Base-by-base conservation (phyloP, 2,329 filamentous ascomycete species). In the Cladophialophora yegresii region DNA sequence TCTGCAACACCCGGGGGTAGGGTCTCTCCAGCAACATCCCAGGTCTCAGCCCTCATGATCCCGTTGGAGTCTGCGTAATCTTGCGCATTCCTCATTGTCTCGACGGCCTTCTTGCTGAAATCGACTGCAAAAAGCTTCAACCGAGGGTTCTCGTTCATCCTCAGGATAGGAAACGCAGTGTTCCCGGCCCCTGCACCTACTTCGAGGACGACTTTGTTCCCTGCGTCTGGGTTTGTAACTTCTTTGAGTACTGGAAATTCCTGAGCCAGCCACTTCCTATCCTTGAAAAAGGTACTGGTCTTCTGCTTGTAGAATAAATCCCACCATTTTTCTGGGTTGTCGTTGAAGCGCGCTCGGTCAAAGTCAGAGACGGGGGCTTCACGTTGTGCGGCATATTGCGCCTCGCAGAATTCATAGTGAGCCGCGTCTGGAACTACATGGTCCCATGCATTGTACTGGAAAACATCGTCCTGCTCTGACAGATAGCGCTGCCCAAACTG, bases 301-400 rank as follows among this genome's bases (percentile, higher is more conserved):
- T 99, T 98, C 80, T 98, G 96, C 79, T 95, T 93, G 82, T 99
- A 99, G 79, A 99, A 99, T 61, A 90, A 81, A 74, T 99, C 95
- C 95, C 95, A 99, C 91, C 92, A 98, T 77, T 92, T 96, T 67
- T 91, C 93, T 0, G 95, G 95, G 69, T 96, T 86, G 53, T 84
- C 82, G 76, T 97, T 98, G 82, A 97, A 97, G 70, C 92, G 90
- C 72, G 81, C 85, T 77, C 92, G 92, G 78, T 99, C 93, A 82
- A 96, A 97, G 67, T 96, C 92, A 50, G 89, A 93, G 56, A 97
- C 95, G 62, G 93, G 93, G 67, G 89, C 84, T 72, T 89, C 86
- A 69, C 93, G 88, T 80, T 99, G 95, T 79, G 89, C 89, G 54
- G 86, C 85, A 75, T 90, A 93, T 79, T 98, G 95, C 74, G 87